Percentiles rank a stretch among this genome's conserved stretches.
These are phyloP conservation scores for Persicaria maculosa DNA, from an alignment of 148 eudicot species.

Conservation along the genomic window DNA sequence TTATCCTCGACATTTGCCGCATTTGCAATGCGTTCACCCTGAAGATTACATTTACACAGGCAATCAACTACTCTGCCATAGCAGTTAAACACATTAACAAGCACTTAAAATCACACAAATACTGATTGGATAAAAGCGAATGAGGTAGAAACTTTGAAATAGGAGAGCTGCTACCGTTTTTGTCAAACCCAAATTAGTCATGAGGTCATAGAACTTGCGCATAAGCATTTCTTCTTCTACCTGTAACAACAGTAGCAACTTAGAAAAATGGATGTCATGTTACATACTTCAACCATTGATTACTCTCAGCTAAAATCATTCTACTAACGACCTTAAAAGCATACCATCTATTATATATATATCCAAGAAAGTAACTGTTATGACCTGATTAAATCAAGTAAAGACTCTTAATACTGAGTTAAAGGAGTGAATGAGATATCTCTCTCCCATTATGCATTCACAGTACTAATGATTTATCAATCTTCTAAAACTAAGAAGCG, in stretches of 20 bases:
- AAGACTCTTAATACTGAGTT: too few species aligned
- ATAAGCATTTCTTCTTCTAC: conserved; percentile 8
- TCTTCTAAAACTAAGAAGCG: too few species aligned
- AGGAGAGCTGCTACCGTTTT: not conserved
- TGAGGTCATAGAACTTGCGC: conserved; percentile 4
- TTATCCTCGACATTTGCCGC: too few species aligned
- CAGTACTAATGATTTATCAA: too few species aligned
- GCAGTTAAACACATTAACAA: not conserved
- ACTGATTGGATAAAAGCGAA: not conserved
- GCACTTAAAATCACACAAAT: not conserved
- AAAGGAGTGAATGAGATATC: too few species aligned
- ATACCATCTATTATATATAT: not conserved
- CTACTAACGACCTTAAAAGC: not conserved
- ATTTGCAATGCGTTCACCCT: too few species aligned
- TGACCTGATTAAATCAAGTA: too few species aligned
- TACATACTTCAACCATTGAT: not conserved
- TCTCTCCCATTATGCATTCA: too few species aligned
- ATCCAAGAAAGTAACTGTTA: not conserved
- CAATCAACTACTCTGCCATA: too few species aligned
- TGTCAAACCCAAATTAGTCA: not conserved
- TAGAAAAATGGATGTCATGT: not conserved
- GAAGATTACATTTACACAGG: too few species aligned
- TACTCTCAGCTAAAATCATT: not conserved
- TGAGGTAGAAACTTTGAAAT: not conserved
- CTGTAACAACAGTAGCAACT: not conserved